phyloP scores from a whole-genome alignment of 163 green algal genomes.

The Trebouxiophyceae sp. region DNA sequence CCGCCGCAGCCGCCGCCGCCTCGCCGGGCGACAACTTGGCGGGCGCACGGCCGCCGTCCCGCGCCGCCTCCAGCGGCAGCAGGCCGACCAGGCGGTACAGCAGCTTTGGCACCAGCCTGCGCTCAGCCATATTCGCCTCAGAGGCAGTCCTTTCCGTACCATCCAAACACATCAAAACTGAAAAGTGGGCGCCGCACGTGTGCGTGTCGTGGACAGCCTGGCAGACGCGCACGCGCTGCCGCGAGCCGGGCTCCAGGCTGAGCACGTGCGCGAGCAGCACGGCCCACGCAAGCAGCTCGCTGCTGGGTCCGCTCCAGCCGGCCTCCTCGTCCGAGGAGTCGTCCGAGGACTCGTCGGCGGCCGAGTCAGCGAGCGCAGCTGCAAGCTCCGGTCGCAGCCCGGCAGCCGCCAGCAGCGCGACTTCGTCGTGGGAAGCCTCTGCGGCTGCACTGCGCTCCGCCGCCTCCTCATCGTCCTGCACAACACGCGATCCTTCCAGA shows the following conservation, averaged over 20 bases:
- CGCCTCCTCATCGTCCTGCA: no score
- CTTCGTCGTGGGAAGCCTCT: slow-evolving; percentile 13
- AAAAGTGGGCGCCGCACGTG: slow-evolving; percentile 3
- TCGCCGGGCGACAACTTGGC: no score
- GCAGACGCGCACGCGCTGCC: slow-evolving; percentile 23
- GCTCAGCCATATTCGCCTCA: slow-evolving; percentile 13
- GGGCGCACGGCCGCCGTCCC: no score
- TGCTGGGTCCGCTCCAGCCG: no score
- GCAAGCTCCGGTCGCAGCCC: slow-evolving; percentile 22
- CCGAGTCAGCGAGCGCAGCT: slow-evolving; percentile 22
- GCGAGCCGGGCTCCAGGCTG: slow-evolving; percentile 9
- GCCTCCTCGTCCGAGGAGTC: slow-evolving; percentile 6
- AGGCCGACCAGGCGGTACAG: slow-evolving; percentile 38
- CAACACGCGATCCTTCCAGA: no score
- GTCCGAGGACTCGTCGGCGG: slow-evolving; percentile 43
- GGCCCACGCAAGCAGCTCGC: slow-evolving; percentile 53
- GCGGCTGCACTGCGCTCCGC: no score
- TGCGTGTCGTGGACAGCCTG: slow-evolving; percentile 38
- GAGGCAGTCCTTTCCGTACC: no score
- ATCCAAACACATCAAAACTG: neutral
- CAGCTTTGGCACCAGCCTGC: slow-evolving; percentile 36
- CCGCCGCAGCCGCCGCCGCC: no score
- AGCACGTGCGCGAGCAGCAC: slow-evolving; percentile 53
- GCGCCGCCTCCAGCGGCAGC: slow-evolving; percentile 38
- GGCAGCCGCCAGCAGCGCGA: slow-evolving; percentile 4